These are phyloP conservation scores for Penicillium sp. DNA, from an alignment of 2,329 filamentous ascomycete genomes.

Conservation along the genomic window DNA sequence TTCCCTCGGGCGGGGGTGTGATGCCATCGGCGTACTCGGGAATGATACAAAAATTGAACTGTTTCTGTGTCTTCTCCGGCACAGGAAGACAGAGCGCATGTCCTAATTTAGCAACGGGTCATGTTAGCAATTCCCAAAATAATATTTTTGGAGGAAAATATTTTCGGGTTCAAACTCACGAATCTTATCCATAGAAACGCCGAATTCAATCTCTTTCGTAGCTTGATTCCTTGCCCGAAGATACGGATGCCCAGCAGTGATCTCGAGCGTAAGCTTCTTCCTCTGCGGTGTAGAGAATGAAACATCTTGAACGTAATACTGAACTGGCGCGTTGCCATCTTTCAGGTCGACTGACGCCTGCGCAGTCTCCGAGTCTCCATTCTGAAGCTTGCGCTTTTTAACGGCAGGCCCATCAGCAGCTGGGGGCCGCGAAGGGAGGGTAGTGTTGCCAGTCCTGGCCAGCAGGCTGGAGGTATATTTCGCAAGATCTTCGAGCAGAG, in stretches of 20 bases:
- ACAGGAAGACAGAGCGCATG: constrained; percentile 55
- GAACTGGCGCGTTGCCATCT: constrained; percentile 25
- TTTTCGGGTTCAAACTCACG: constrained; percentile 29
- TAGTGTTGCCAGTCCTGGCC: constrained; percentile 24
- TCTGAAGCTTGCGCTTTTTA: constrained; percentile 46
- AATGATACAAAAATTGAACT: constrained; percentile 56
- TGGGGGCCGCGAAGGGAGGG: constrained; percentile 21
- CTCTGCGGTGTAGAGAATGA: constrained; percentile 55
- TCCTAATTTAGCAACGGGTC: constrained; percentile 28
- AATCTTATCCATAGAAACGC: constrained; percentile 43
- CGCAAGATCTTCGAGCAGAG: constrained; percentile 45
- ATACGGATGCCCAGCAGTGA: constrained; percentile 39
- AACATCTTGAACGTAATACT: constrained; percentile 47
- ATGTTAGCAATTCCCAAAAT: constrained; percentile 3
- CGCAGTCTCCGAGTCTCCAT: constrained; percentile 27
- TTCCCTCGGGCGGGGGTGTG: constrained; percentile 36
- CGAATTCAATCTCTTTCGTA: constrained; percentile 47
- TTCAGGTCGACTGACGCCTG: constrained; percentile 28
- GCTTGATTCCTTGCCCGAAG: constrained; percentile 45
- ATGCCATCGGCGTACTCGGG: constrained; percentile 46
- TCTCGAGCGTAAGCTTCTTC: constrained; percentile 55
- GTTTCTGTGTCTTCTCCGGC: constrained; percentile 55
- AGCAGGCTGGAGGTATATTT: constrained; percentile 36
- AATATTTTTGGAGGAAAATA: neutral
- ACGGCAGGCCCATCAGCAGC: constrained; percentile 29